Percentiles rank a stretch among this genome's conserved stretches.
Conservation (phyloP, 2,329 filamentous ascomycete genomes). For the Amylocarpus encephaloides region DNA sequence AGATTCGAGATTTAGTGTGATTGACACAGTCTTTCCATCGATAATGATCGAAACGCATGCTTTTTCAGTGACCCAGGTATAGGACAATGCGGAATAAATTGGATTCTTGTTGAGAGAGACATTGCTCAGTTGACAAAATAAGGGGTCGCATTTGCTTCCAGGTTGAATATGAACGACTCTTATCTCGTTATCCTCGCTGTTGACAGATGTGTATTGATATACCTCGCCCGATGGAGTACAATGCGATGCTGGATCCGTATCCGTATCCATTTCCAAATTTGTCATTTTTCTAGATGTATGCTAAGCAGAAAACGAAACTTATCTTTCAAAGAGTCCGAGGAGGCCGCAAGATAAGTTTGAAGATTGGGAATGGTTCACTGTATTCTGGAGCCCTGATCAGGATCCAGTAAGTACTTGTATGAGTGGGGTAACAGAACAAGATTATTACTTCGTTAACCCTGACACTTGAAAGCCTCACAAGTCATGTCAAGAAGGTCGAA, state of each 20-base stretch:
- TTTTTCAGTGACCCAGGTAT: conserved; percentile 5
- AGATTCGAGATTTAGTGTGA: conserved; percentile 3
- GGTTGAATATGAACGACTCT: conserved; percentile 7
- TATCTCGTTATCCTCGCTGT: conserved; percentile 5
- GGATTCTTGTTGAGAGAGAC: neutral
- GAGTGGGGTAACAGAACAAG: too few species aligned
- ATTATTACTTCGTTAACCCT: too few species aligned
- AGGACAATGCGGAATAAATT: conserved; percentile 10
- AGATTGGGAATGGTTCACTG: too few species aligned
- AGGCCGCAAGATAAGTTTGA: too few species aligned
- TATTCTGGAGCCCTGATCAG: too few species aligned
- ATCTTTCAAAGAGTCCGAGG: too few species aligned
- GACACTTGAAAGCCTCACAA: too few species aligned
- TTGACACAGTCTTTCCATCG: conserved; percentile 2
- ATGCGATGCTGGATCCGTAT: neutral
- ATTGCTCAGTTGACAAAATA: conserved; percentile 1
- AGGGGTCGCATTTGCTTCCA: neutral
- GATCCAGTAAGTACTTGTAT: too few species aligned
- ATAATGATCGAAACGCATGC: neutral
- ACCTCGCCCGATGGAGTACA: neutral
- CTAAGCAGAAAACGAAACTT: too few species aligned
- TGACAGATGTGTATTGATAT: neutral
- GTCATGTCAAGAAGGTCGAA: too few species aligned
- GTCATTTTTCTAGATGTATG: too few species aligned
- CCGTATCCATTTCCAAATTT: too few species aligned